Conservation (phyloP, 768 basidiomycete species). For the Crucibulum laeve region DNA sequence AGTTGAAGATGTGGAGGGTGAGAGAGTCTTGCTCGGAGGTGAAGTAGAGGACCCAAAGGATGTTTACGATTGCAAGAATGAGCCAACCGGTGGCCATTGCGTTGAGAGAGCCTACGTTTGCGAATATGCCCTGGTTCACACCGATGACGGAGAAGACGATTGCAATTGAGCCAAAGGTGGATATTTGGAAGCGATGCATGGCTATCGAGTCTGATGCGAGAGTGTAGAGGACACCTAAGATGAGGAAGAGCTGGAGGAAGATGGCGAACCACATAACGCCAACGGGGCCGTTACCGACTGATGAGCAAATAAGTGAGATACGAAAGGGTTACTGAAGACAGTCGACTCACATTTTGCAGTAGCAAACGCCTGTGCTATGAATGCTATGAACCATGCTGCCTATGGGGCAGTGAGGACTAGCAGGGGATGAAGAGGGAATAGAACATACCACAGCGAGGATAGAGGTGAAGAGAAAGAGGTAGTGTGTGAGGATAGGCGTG, state of each 20-base stretch:
- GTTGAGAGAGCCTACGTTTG: slow-evolving; percentile 48
- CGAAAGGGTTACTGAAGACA: not conserved
- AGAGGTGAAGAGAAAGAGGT: slow-evolving; percentile 86
- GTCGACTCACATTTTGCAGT: slow-evolving; percentile 46
- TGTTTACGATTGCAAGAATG: slow-evolving; percentile 85
- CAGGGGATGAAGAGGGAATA: slow-evolving; percentile 8
- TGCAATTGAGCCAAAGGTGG: slow-evolving; percentile 80
- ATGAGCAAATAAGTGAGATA: slow-evolving; percentile 2
- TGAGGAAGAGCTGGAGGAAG: slow-evolving; percentile 70
- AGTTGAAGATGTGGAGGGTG: slow-evolving; percentile 79
- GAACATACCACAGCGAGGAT: slow-evolving; percentile 70
- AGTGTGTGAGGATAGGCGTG: slow-evolving; percentile 86
- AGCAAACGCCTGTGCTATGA: slow-evolving; percentile 69
- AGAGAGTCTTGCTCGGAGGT: slow-evolving; percentile 95
- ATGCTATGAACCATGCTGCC: slow-evolving; percentile 75
- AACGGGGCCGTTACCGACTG: slow-evolving; percentile 43
- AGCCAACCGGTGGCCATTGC: slow-evolving; percentile 95
- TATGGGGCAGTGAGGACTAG: slow-evolving; percentile 19
- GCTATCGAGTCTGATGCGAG: slow-evolving; percentile 88
- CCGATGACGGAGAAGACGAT: slow-evolving; percentile 84
- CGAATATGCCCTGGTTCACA: slow-evolving; percentile 65
- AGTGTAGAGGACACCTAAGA: slow-evolving; percentile 65
- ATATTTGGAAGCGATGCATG: slow-evolving; percentile 91
- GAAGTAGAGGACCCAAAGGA: slow-evolving; percentile 96
- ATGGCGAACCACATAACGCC: slow-evolving; percentile 82